Percentiles rank a stretch among this genome's conserved stretches.
Evolutionary conservation across 2,329 filamentous ascomycete species (phyloP).

Genomic region (Trichophyton equinum): DNA sequence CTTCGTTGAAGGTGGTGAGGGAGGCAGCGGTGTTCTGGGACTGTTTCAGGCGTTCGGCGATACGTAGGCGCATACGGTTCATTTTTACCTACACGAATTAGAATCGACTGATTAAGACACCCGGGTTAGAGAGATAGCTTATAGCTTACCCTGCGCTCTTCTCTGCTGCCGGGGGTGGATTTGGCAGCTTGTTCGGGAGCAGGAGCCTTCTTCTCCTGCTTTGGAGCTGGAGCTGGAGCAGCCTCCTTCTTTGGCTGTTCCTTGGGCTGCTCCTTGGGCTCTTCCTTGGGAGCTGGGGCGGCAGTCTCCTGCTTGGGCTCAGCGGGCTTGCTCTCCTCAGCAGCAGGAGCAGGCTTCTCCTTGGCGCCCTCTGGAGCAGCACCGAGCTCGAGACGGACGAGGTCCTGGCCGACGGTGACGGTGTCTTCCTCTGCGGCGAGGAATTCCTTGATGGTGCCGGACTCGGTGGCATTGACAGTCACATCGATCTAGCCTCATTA

Average conservation of each 20-base stretch:
- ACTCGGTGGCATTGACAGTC: conserved; percentile 82
- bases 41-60: conserved; percentile 95
- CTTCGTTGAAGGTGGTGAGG: conserved; percentile 96
- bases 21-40: conserved; percentile 97
- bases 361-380: conserved; percentile 40
- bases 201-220: conserved; percentile 15
- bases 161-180: conserved; percentile 53
- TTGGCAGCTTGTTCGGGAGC: conserved; percentile 16
- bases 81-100: conserved; percentile 67
- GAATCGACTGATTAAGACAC: not conserved
- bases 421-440: conserved; percentile 90
- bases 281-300: not conserved
- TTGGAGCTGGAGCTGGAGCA: conserved; percentile 16
- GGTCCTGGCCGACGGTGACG: conserved; percentile 83
- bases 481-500: conserved; percentile 64
- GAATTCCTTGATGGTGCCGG: conserved; percentile 83
- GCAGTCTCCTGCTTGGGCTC: not conserved
- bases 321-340: conserved; percentile 7
- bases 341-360: not conserved
- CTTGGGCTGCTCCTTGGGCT: not conserved
- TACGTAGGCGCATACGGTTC: conserved; percentile 98
- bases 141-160: conserved; percentile 68
- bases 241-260: conserved; percentile 20
- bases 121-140: conserved; percentile 29
- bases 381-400: conserved; percentile 74